These are phyloP conservation scores for Waltergamsia citrina DNA, from an alignment of 2,329 filamentous ascomycete species.

Conservation along the genomic window DNA sequence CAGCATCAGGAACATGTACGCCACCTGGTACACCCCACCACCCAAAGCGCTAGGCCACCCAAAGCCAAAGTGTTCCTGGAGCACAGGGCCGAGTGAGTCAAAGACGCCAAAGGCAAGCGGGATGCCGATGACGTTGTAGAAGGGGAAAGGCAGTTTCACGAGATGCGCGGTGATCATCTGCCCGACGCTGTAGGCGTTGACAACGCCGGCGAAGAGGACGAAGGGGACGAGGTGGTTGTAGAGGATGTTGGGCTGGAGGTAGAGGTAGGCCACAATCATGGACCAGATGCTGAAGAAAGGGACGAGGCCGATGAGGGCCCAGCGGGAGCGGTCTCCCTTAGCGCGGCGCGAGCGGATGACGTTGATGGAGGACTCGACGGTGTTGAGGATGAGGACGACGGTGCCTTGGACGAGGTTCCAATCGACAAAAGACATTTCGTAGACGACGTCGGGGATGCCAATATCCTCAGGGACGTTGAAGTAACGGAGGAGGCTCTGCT, in stretches of 20 bases:
- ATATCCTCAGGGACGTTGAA: slow-evolving; percentile 52
- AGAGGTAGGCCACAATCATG: slow-evolving; percentile 69
- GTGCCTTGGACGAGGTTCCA: slow-evolving; percentile 88
- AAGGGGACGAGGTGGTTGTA: slow-evolving; percentile 82
- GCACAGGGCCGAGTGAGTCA: slow-evolving; percentile 66
- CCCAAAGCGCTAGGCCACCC: slow-evolving; percentile 74
- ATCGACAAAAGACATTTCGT: slow-evolving; percentile 77
- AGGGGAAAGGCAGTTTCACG: slow-evolving; percentile 79
- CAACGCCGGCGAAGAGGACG: slow-evolving; percentile 73
- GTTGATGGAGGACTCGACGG: slow-evolving; percentile 67
- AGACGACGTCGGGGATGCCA: slow-evolving; percentile 61
- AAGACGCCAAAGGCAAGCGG: slow-evolving; percentile 71
- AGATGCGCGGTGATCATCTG: slow-evolving; percentile 94
- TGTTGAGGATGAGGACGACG: slow-evolving; percentile 77
- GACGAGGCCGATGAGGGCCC: slow-evolving; percentile 71
- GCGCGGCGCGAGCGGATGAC: slow-evolving; percentile 74
- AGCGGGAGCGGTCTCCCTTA: slow-evolving; percentile 61
- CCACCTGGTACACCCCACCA: slow-evolving; percentile 74
- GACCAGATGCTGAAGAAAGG: slow-evolving; percentile 75
- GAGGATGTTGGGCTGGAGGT: slow-evolving; percentile 76
- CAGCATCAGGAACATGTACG: slow-evolving; percentile 82
- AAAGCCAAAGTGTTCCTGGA: slow-evolving; percentile 49
- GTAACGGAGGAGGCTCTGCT: slow-evolving; percentile 66
- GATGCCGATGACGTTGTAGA: slow-evolving; percentile 74
- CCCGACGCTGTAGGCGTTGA: slow-evolving; percentile 92